Evolutionary conservation across 345 rosid genomes (phyloP), one percentile per base, ranked within the genome.

Genomic region (Geranium brycei): DNA sequence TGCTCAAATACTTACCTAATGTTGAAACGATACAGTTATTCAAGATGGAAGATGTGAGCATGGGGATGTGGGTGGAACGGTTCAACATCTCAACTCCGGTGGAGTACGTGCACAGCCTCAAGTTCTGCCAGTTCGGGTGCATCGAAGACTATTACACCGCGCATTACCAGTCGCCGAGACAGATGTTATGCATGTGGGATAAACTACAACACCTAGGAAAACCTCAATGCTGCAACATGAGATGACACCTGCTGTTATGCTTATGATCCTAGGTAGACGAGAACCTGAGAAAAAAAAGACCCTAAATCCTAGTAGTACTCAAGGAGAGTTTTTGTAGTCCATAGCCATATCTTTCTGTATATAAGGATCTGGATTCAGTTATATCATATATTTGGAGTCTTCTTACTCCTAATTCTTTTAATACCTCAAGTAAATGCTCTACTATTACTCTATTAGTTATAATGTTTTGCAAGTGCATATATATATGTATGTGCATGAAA

Each of bases 51-150:
- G 99, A 93, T 47, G 97, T 93, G 73, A 93, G 99, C 38, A 83
- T 93, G 80, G 99, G 99, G 79, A 83, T 93, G 99, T 93, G 97
- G 99, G 96, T 93, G 65, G 95, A 86, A 83, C 82, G 81, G 67
- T 93, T 90, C 72, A 90, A 93, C 81, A 78, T 81, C 18, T 51
- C 95, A 32, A 88, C 80, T 60, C 75, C 91, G 0, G 97, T 93
- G 64, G 86, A 82, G 64, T 90, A 86, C 60, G 62, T 77, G 4
- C 99, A 93, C 78, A 90, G 96, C 73, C 74, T 87, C 64, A 90
- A 77, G 69, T 93, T 83, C 79, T 90, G 97, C 66, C 97, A 93
- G 77, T 87, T 82, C 13, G 97, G 99, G 58, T 93, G 99, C 83
- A 69, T 93, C 13, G 91, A 82, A 66, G 89, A 77, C 53, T 93